These are phyloP conservation scores for Melampsora occidentalis DNA, from an alignment of 1,284 basidiomycete species.

Conservation along the genomic window DNA sequence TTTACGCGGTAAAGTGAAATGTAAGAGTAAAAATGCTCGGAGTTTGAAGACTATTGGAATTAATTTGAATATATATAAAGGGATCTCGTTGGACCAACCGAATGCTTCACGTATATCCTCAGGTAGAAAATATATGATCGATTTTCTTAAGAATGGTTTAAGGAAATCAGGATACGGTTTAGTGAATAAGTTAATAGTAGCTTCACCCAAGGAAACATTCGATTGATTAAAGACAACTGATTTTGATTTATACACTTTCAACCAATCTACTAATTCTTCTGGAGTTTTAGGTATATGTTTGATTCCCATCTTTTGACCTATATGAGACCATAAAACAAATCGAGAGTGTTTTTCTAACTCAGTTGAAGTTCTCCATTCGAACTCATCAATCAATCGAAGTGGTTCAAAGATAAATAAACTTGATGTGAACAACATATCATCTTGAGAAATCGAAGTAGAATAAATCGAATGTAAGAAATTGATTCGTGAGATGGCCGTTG, in stretches of 20 bases:
- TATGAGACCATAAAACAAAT: constrained; percentile 3
- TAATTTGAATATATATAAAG: background rate
- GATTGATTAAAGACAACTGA: background rate
- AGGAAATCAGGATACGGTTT: background rate
- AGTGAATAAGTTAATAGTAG: background rate
- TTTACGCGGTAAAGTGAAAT: background rate
- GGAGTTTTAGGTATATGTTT: background rate
- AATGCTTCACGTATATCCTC: background rate
- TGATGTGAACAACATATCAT: background rate
- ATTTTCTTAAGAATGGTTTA: constrained; percentile 4
- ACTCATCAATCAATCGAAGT: background rate
- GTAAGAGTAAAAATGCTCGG: background rate
- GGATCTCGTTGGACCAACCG: background rate
- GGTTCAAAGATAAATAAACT: background rate
- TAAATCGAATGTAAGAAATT: constrained; percentile 11
- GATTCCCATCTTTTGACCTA: constrained; percentile 4
- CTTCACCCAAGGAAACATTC: background rate
- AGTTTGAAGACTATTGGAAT: background rate
- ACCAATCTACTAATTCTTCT: background rate
- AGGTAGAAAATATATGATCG: background rate
- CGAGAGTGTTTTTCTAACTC: background rate
- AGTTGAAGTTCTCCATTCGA: background rate
- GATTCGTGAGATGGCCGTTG: background rate
- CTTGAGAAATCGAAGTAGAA: background rate
- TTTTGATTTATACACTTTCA: background rate